Base-by-base conservation (phyloP, 768 basidiomycete genomes). In the Mycena belliarum region DNA sequence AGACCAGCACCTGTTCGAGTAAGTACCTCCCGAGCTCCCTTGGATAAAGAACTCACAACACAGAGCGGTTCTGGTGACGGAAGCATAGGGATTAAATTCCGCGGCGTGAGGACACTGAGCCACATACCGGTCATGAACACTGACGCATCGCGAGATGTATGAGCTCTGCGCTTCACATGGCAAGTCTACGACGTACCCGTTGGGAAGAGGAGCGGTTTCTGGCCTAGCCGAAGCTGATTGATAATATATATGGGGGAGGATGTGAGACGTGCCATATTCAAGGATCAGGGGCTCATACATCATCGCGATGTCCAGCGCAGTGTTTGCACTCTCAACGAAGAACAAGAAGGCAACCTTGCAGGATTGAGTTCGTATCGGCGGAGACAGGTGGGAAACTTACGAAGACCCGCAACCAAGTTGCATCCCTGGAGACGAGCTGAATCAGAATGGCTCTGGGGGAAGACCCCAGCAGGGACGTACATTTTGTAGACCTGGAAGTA, bases 211-310 rank as follows among this genome's bases (percentile, higher is more conserved):
- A 48, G 23, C 0, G 50, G 57, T 26, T 48, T 55, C 45, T 55
- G 32, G 24, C 43, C 51, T 46, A 12, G 29, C 9, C 21, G 21
- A 0, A 15, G 16, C 7, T 7, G 18, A 16, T 8, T 4, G 16
- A 35, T 7, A 15, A 35, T 4, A 15, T 14, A 9, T 20, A 11
- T 1, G 21, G 2, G 45, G 41, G 3, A 21, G 12, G 9, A 29
- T 15, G 53, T 12, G 16, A 38, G 20, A 12, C 48, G 6, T 42
- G 74, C 77, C 76, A 44, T 75, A 81, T 55, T 76, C 67, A 14
- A 70, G 52, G 11, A 82, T 78, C 1, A 82, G 70, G 0, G 79
- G 79, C 55, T 82, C 73, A 43, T 76, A 82, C 65, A 81, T 73
- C 65, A 81, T 76, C 3, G 69, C 71, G 49, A 81, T 76, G 61